Evolutionary conservation across 2,329 filamentous ascomycete species (phyloP), one percentile per base, ranked within the genome.

Genomic region (Apiospora rasikravindrae): DNA sequence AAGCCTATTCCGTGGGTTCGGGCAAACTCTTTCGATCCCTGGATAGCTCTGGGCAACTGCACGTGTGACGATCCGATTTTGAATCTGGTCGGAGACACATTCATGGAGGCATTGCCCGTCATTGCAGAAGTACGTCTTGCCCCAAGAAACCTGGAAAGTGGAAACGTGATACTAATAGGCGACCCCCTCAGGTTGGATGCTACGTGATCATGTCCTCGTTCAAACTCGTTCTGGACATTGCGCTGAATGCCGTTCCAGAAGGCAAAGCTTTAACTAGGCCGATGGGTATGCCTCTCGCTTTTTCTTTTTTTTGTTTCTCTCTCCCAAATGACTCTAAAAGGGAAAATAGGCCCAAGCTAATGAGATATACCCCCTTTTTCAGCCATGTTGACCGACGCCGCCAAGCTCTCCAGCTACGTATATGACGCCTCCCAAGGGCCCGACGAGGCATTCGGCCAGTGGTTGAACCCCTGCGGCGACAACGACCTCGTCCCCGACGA

Each of bases 401-500:
- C 71, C 7, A 71, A 76, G 29, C 69, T 73, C 33, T 71, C 70
- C 24, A 47, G 69, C 13, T 75, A 76, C 44, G 37, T 70, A 22
- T 75, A 75, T 33, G 66, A 70, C 8, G 69, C 69, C 6, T 71
- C 74, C 47, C 67, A 75, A 67, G 73, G 73, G 16, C 74, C 74
- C 1, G 67, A 69, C 11, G 73, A 72, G 13, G 74, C 75, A 4
- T 75, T 75, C 24, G 70, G 73, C n/a, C 74, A 71, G 73, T 76
- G 75, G 75, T 45, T 75, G 11, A 74, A 69, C 57, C 73, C 74
- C 19, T 76, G 74, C 47, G 73, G 75, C 24, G 72, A 71, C 19
- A 74, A 69, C 4, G 71, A 73, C 68, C 57, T 74, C n/a, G 75
- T 76, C 19, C 75, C 74, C 5, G 74, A 76, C 24, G 74, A 76